A percentile compares a stretch with the other conserved stretches of the same genome.
These are phyloP conservation scores for Astragalus membranaceus DNA, from an alignment of 306 rosid species.

Conservation along the genomic window DNA sequence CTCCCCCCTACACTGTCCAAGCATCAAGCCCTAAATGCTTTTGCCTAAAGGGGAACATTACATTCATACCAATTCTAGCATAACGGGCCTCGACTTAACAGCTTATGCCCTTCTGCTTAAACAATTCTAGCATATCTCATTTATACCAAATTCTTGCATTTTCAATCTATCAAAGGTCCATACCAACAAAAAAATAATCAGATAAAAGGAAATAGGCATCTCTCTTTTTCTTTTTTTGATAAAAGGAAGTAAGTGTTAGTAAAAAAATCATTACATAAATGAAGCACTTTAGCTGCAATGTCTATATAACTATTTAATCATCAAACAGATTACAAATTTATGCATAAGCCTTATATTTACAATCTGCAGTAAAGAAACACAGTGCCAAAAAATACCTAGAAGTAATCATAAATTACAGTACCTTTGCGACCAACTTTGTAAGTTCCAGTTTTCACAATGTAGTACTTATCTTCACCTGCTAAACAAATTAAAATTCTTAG, in stretches of 20 bases:
- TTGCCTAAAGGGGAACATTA: too few species aligned
- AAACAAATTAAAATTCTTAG: neutral
- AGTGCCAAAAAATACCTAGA: neutral
- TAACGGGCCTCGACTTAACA: too few species aligned
- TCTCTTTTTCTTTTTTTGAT: too few species aligned
- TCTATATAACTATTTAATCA: neutral
- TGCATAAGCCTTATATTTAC: neutral
- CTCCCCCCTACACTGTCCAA: neutral
- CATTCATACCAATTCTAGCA: too few species aligned
- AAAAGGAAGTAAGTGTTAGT: too few species aligned
- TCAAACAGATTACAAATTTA: neutral
- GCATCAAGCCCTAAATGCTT: too few species aligned
- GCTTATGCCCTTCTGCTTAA: too few species aligned
- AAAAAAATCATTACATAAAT: too few species aligned
- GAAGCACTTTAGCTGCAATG: neutral
- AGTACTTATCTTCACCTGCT: constrained; percentile 76
- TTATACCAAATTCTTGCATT: too few species aligned
- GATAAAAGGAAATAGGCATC: too few species aligned
- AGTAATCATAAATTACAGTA: constrained; percentile 17
- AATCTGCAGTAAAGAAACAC: neutral
- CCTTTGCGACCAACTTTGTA: constrained; percentile 96
- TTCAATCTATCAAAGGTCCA: too few species aligned
- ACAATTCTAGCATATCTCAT: neutral
- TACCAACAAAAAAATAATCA: too few species aligned
- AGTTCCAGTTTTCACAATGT: constrained; percentile 57